Conservation (phyloP, 352 stramenopile species). For the Phytophthora boehmeriae region DNA sequence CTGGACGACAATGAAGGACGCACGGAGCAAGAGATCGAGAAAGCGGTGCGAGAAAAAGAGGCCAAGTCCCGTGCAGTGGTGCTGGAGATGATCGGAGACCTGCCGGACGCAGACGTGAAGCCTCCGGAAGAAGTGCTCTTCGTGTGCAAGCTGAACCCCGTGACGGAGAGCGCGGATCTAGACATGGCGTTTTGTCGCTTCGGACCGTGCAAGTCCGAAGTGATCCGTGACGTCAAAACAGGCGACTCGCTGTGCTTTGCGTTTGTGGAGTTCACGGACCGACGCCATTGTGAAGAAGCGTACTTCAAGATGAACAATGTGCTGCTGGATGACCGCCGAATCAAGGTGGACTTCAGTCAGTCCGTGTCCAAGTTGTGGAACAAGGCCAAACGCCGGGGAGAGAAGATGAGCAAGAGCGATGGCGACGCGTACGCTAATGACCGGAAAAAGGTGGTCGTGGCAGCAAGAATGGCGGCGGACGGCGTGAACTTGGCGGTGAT, state of each 20-base stretch:
- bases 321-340: constrained; percentile 96
- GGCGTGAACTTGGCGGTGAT: constrained; percentile 37
- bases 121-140: constrained; percentile 99
- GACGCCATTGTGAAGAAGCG: constrained; percentile 94
- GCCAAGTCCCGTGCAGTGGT: constrained; percentile 96
- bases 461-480: constrained; percentile 17
- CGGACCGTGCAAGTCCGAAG: constrained; percentile 90
- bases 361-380: constrained; percentile 99
- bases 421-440: constrained; percentile 47
- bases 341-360: constrained; percentile 98
- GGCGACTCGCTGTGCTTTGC: constrained; percentile 98
- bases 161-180: constrained; percentile 94
- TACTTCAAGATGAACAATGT: constrained; percentile 99
- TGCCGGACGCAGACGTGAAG: constrained; percentile 97
- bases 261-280: constrained; percentile 98
- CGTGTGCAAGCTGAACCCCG: constrained; percentile 96
- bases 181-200: constrained; percentile 96
- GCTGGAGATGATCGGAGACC: constrained; percentile 99
- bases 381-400: constrained; percentile 71
- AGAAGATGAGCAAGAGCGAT: constrained; percentile 63
- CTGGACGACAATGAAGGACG: constrained; percentile 76
- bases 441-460: constrained; percentile 25
- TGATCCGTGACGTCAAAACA: constrained; percentile 98
- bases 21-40: constrained; percentile 90
- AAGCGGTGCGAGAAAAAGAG: constrained; percentile 90